These are phyloP conservation scores for Polytrichum commune DNA, from an alignment of 225 moss, liverwort and hornwort genomes.

Conservation along the genomic window DNA sequence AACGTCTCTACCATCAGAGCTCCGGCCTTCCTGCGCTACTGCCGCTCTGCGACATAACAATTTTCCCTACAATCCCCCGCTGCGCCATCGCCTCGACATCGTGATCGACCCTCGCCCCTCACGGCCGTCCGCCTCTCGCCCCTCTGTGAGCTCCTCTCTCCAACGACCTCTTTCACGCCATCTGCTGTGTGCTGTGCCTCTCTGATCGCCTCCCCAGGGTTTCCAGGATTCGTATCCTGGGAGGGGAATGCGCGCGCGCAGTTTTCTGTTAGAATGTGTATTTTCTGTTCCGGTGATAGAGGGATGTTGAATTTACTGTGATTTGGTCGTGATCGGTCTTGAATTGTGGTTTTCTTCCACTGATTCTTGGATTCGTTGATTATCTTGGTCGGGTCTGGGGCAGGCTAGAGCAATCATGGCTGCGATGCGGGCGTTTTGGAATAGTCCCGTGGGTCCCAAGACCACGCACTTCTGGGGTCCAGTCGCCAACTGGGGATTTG, in stretches of 20 bases:
- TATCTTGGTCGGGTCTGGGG: neutral
- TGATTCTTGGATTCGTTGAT: neutral
- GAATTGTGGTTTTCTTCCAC: neutral
- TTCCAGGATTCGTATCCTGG: neutral
- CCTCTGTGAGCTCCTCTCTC: neutral
- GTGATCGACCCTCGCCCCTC: neutral
- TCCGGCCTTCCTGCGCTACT: neutral
- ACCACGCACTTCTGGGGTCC: constrained; percentile 99
- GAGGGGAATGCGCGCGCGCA: neutral
- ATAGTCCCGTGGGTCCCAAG: constrained; percentile 94
- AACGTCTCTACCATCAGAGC: neutral
- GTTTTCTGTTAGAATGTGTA: neutral
- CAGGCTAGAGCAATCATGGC: constrained; percentile 58
- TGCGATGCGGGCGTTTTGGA: constrained; percentile 87
- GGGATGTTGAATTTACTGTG: neutral
- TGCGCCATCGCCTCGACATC: neutral
- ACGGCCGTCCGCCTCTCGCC: neutral
- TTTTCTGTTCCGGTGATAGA: neutral
- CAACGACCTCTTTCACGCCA: neutral
- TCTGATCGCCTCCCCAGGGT: neutral
- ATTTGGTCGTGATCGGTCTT: too few relatives aligned
- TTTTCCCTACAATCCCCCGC: too few relatives aligned
- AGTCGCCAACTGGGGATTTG: constrained; percentile 99
- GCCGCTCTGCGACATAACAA: neutral
- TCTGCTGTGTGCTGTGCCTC: neutral